Percentiles rank a stretch among this genome's conserved stretches.
Conservation (phyloP, 176 grass and related monocot species). For the Microstegium vimineum region DNA sequence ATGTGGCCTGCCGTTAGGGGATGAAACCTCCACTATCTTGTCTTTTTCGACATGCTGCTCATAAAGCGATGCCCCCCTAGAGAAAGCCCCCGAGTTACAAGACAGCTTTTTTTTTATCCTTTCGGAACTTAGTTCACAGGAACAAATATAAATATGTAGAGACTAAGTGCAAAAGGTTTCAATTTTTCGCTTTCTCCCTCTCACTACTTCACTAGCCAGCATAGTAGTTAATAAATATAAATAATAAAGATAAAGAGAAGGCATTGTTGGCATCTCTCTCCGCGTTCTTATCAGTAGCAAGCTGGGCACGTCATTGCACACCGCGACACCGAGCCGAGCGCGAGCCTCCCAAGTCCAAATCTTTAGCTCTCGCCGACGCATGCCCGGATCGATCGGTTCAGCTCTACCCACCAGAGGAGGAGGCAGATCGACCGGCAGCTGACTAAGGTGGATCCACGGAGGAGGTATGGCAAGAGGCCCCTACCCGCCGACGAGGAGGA, state of each 20-base stretch:
- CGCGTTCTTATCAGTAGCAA: slow-evolving; percentile 35
- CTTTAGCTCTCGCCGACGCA: slow-evolving; percentile 14
- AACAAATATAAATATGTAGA: not conserved
- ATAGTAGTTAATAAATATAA: not conserved
- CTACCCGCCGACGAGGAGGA: slow-evolving; percentile 61
- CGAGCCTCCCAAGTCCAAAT: slow-evolving; percentile 7
- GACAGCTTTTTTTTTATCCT: no score
- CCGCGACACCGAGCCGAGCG: not conserved
- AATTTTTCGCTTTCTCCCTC: not conserved
- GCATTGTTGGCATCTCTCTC: not conserved
- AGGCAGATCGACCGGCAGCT: not conserved
- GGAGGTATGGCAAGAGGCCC: slow-evolving; percentile 84
- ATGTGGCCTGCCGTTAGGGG: no score
- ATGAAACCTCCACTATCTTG: no score
- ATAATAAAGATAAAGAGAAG: slow-evolving; percentile 23
- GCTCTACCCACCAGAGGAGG: not conserved
- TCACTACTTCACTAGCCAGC: not conserved
- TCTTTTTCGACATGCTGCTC: no score
- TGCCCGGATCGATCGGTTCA: not conserved
- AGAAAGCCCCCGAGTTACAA: no score
- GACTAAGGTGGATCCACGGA: slow-evolving; percentile 71
- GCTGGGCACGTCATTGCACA: not conserved
- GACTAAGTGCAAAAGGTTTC: not conserved
- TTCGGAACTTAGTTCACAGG: no score
- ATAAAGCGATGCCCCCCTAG: no score